Conservation (phyloP, 2,329 filamentous ascomycete species). For the Graphilbum sp. region DNA sequence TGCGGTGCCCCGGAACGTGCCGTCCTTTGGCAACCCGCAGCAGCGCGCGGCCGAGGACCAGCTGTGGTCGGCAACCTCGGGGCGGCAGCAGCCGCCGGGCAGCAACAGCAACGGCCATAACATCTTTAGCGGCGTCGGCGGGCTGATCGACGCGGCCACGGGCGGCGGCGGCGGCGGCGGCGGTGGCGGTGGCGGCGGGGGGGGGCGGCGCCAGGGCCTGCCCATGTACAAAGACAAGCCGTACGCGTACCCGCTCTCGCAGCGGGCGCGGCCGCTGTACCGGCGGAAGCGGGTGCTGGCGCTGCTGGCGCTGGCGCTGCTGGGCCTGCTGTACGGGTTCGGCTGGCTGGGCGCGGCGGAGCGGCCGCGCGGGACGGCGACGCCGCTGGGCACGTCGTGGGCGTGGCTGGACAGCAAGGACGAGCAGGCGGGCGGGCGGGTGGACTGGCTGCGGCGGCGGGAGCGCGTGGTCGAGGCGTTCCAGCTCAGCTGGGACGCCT, state of each 20-base stretch:
- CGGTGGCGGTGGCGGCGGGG: too few relatives aligned
- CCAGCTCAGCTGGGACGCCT: constrained; percentile 79
- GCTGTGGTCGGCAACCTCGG: constrained; percentile 42
- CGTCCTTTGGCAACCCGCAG: constrained; percentile 49
- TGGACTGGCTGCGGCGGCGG: constrained; percentile 64
- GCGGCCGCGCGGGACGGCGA: constrained; percentile 18
- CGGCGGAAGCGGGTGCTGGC: constrained; percentile 45
- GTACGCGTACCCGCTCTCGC: constrained; percentile 49
- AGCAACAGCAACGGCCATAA: too few relatives aligned
- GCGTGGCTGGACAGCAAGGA: constrained; percentile 33
- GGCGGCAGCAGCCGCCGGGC: too few relatives aligned
- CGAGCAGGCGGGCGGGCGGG: constrained; percentile 24
- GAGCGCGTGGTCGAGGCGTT: constrained; percentile 81
- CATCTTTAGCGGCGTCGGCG: constrained; percentile 45
- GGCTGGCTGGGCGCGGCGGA: constrained; percentile 32
- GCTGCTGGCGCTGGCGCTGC: constrained; percentile 32
- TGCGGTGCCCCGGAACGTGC: constrained; percentile 51
- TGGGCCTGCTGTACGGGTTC: constrained; percentile 53
- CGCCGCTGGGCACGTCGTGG: constrained; percentile 28
- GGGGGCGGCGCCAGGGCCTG: constrained; percentile 39
- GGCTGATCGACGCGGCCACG: constrained; percentile 41
- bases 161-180: constrained; percentile 11
- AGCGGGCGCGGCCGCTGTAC: constrained; percentile 41
- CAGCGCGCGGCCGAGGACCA: constrained; percentile 49
- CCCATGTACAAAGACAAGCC: constrained; percentile 99